Percentiles rank a stretch among this genome's conserved stretches.
Conservation (phyloP, 768 basidiomycete species). For the Panus rudis region DNA sequence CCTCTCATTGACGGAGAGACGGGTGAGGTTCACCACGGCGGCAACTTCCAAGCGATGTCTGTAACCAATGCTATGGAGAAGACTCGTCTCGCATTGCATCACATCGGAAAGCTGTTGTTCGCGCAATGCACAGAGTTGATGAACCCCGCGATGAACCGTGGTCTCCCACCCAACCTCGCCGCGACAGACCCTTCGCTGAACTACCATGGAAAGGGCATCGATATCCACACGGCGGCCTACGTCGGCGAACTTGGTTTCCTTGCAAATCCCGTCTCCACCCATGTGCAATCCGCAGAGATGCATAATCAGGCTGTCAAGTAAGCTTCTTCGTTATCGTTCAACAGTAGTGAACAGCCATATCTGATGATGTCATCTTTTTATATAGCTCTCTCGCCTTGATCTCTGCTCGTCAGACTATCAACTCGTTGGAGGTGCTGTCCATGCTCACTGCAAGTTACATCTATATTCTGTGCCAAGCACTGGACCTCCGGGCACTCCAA, state of each 20-base stretch:
- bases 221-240: conserved; percentile 80
- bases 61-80: conserved; percentile 87
- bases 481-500: conserved; percentile 77
- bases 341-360: neutral
- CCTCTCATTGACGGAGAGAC: conserved; percentile 69
- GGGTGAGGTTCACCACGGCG: conserved; percentile 68
- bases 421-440: conserved; percentile 71
- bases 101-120: conserved; percentile 45
- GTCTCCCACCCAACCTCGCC: conserved; percentile 72
- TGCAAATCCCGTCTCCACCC: conserved; percentile 78
- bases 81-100: conserved; percentile 52
- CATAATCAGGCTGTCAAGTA: conserved; percentile 90
- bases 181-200: conserved; percentile 76
- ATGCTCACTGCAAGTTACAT: conserved; percentile 71
- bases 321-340: conserved; percentile 21
- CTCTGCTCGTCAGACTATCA: conserved; percentile 73
- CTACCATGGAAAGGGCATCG: conserved; percentile 80
- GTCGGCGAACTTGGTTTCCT: conserved; percentile 75
- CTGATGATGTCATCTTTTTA: conserved; percentile 11
- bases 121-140: conserved; percentile 60
- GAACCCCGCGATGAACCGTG: conserved; percentile 79
- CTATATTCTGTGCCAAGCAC: conserved; percentile 76
- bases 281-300: conserved; percentile 85
- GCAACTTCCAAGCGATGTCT: conserved; percentile 87
- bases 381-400: conserved; percentile 75